Evolutionary conservation across 106 monocot species (phyloP).

Genomic region (Phalaenopsis equestris): DNA sequence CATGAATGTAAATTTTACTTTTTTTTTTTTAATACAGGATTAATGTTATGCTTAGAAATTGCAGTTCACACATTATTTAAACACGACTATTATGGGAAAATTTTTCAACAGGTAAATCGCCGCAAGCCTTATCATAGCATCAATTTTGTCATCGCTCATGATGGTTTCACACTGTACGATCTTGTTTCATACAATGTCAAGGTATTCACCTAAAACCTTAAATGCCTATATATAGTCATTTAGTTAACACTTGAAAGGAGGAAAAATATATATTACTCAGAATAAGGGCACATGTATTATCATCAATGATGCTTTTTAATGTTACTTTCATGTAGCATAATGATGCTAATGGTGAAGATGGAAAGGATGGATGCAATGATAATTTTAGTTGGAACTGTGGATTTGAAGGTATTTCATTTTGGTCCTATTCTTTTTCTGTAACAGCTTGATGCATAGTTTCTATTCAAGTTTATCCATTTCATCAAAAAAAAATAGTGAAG

Average conservation of each 20-base stretch:
- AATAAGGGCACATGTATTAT: not conserved
- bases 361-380: slow-evolving; percentile 91
- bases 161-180: slow-evolving; percentile 92
- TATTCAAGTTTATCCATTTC: no score
- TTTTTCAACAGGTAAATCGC: slow-evolving; percentile 61
- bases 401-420: slow-evolving; percentile 65
- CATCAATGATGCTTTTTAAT: not conserved
- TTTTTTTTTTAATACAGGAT: not conserved
- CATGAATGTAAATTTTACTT: no score
- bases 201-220: slow-evolving; percentile 29
- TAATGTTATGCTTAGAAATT: slow-evolving; percentile 5
- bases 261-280: not conserved
- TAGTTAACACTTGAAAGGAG: not conserved
- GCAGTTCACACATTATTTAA: not conserved
- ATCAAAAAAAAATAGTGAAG: no score
- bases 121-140: slow-evolving; percentile 84
- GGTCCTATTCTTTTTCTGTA: not conserved
- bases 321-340: slow-evolving; percentile 53
- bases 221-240: not conserved
- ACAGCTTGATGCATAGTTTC: no score
- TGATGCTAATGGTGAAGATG: slow-evolving; percentile 88
- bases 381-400: slow-evolving; percentile 99
- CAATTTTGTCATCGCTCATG: slow-evolving; percentile 96
- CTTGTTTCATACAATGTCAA: slow-evolving; percentile 93
- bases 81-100: not conserved